Percentiles rank a stretch among this genome's conserved stretches.
These are phyloP conservation scores for Trifolium fragiferum DNA, from an alignment of 306 rosid species.

Conservation along the genomic window DNA sequence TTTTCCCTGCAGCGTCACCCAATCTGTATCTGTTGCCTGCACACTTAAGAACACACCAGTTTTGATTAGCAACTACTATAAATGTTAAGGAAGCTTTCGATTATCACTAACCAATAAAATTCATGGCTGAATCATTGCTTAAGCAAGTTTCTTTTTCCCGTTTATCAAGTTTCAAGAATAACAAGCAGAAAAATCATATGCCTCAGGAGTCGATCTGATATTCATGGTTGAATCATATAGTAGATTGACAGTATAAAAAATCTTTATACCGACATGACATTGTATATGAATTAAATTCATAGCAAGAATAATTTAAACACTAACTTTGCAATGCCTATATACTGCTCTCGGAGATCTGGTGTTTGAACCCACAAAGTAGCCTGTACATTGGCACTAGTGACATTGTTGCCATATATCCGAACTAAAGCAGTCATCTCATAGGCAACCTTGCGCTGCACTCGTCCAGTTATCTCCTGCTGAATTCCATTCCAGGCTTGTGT, in stretches of 20 bases:
- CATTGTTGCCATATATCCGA: slow-evolving; percentile 83
- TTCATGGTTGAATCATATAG: background rate
- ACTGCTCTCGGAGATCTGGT: slow-evolving; percentile 83
- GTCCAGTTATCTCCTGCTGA: slow-evolving; percentile 91
- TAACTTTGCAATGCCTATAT: slow-evolving; percentile 89
- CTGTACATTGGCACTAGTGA: slow-evolving; percentile 70
- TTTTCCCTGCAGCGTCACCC: slow-evolving; percentile 85
- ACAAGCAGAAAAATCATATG: slow-evolving; percentile 21
- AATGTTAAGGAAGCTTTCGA: slow-evolving; percentile 24
- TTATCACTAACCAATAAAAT: slow-evolving; percentile 14
- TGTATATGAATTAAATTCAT: background rate
- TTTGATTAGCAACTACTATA: slow-evolving; percentile 42
- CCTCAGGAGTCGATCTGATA: slow-evolving; percentile 5
- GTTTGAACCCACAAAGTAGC: slow-evolving; percentile 91
- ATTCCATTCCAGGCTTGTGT: slow-evolving; percentile 90
- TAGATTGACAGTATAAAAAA: background rate
- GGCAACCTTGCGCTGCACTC: slow-evolving; percentile 85
- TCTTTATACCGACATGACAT: background rate
- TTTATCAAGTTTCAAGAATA: slow-evolving; percentile 35
- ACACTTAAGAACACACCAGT: slow-evolving; percentile 60
- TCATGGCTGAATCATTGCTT: background rate
- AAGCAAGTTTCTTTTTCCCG: slow-evolving; percentile 9
- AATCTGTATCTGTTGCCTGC: slow-evolving; percentile 95
- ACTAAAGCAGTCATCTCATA: slow-evolving; percentile 78
- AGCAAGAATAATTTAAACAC: slow-evolving; percentile 35